These are phyloP conservation scores for Gastrolobium bilobum DNA, from an alignment of 306 rosid species.

Conservation along the genomic window DNA sequence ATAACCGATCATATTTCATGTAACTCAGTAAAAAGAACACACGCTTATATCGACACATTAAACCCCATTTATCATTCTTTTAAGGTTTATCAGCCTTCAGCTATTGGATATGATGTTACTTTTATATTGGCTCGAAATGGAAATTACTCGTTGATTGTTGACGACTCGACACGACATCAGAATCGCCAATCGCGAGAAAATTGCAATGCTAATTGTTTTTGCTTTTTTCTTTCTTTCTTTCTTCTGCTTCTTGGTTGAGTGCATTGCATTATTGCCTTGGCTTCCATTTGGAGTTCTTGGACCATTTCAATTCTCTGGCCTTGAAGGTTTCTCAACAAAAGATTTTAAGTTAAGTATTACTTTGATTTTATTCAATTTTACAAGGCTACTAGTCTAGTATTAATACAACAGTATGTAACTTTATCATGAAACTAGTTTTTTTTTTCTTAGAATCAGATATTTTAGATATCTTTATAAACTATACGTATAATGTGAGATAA, in stretches of 20 bases:
- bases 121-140: conserved; percentile 15
- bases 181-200: conserved; percentile 38
- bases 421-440: too few species aligned
- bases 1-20: too few species aligned
- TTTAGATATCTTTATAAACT: too few species aligned
- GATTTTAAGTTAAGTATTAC: not conserved
- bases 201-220: conserved; percentile 19
- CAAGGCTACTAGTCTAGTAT: too few species aligned
- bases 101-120: not conserved
- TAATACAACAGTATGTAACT: too few species aligned
- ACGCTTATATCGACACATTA: too few species aligned
- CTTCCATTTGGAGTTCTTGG: conserved; percentile 6
- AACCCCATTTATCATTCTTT: not conserved
- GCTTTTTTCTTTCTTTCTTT: not conserved
- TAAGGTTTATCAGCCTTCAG: not conserved
- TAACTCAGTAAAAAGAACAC: too few species aligned
- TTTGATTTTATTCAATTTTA: not conserved
- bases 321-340: not conserved
- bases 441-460: too few species aligned
- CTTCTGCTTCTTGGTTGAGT: conserved; percentile 4
- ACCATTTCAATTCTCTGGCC: not conserved
- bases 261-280: not conserved
- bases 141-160: conserved; percentile 19
- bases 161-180: not conserved
- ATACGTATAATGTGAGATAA: too few species aligned